A percentile compares a stretch with the other conserved stretches of the same genome.
phyloP scores from a whole-genome alignment of 805 yeast genomes.

The Candida fluviatilis region DNA sequence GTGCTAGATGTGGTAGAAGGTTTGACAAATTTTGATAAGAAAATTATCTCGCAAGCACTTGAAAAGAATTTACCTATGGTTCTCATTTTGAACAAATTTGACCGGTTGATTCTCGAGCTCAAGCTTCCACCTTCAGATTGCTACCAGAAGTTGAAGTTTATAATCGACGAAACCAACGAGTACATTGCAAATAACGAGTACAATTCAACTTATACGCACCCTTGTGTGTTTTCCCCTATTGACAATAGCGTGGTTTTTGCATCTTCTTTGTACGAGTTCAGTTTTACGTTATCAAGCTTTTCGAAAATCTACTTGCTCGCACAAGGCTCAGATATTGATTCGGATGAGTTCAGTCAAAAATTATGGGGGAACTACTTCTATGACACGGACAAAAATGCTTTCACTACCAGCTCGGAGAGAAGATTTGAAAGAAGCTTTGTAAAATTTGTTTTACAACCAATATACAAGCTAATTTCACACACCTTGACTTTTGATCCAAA shows the following conservation, averaged over 20 bases:
- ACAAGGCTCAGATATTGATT: constrained; percentile 11
- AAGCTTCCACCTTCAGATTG: constrained; percentile 71
- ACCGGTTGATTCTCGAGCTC: constrained; percentile 77
- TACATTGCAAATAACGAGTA: constrained; percentile 37
- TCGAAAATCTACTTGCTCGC: constrained; percentile 42
- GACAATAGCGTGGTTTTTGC: constrained; percentile 70
- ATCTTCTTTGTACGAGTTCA: constrained; percentile 56
- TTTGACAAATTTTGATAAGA: constrained; percentile 49
- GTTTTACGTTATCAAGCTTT: constrained; percentile 67
- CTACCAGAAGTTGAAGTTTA: constrained; percentile 58
- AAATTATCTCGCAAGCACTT: constrained; percentile 50
- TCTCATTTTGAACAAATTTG: constrained; percentile 76
- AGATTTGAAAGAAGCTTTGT: constrained; percentile 46
- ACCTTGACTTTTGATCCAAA: constrained; percentile 50
- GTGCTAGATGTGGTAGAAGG: constrained; percentile 90
- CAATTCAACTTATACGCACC: constrained; percentile 21
- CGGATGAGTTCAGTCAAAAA: constrained; percentile 42
- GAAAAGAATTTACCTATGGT: constrained; percentile 47
- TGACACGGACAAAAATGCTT: constrained; percentile 38
- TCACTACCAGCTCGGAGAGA: constrained; percentile 32
- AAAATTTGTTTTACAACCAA: constrained; percentile 67
- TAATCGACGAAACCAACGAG: constrained; percentile 61
- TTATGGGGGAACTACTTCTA: constrained; percentile 79
- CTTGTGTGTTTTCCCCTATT: constrained; percentile 51
- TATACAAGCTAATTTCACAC: constrained; percentile 69